A percentile compares a stretch with the other conserved stretches of the same genome.
Evolutionary conservation across 2,329 filamentous ascomycete genomes (phyloP).

Genomic region (Xylaria sp.): DNA sequence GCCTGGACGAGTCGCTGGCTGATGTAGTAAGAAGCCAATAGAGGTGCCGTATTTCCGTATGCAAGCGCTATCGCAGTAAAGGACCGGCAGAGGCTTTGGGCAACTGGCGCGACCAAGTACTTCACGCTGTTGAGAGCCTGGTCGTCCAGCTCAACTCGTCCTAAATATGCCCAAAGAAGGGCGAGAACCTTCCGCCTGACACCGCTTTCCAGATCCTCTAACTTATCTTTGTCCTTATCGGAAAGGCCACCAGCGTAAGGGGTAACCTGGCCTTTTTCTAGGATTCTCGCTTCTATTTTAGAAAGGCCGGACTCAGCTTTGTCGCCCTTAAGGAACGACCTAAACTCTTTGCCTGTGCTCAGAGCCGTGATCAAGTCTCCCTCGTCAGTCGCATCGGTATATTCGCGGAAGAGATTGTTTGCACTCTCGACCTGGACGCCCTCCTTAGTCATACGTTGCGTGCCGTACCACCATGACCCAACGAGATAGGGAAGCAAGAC

Average conservation of each 20-base stretch:
- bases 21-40: slow-evolving; percentile 80
- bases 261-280: slow-evolving; percentile 62
- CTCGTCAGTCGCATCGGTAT: slow-evolving; percentile 81
- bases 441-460: slow-evolving; percentile 90
- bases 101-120: slow-evolving; percentile 86
- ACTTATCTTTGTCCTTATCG: slow-evolving; percentile 73
- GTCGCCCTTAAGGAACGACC: slow-evolving; percentile 74
- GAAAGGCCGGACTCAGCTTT: slow-evolving; percentile 81
- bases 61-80: slow-evolving; percentile 87
- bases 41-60: slow-evolving; percentile 81
- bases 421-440: slow-evolving; percentile 91
- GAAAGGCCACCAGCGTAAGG: slow-evolving; percentile 65
- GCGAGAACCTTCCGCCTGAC: slow-evolving; percentile 84
- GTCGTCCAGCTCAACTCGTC: slow-evolving; percentile 84
- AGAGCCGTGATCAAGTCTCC: slow-evolving; percentile 80
- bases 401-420: slow-evolving; percentile 92
- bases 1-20: slow-evolving; percentile 92
- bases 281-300: slow-evolving; percentile 81
- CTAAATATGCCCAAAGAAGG: slow-evolving; percentile 93
- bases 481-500: slow-evolving; percentile 91
- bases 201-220: slow-evolving; percentile 81
- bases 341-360: slow-evolving; percentile 86
- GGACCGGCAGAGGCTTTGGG: slow-evolving; percentile 81
- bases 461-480: slow-evolving; percentile 98
- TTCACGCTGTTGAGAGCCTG: slow-evolving; percentile 80